Base-by-base conservation (phyloP, 371 early-diverging fungal species). In the Mortierella sp. region DNA sequence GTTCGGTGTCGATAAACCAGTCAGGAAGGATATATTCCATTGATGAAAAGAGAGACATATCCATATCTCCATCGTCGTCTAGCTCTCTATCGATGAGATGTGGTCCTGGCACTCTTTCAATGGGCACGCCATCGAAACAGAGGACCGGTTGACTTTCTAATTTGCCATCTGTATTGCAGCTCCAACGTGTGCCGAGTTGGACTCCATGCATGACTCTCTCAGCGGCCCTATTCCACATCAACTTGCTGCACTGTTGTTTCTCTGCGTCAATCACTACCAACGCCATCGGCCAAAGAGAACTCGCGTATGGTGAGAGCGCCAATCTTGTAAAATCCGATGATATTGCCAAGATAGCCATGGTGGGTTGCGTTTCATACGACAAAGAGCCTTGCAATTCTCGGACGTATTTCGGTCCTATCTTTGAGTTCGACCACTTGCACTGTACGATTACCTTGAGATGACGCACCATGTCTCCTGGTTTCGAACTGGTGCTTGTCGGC, bases 371-470 rank as follows among this genome's bases (percentile, higher is more conserved):
- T 59, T 81, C 81, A 61, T 71, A 81, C 40, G 81, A 81, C 2
- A 81, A 69, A 4, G 76, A 69, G 0, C 81, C 81, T 36, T 81
- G 81, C 9, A 81, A 58, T 64, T 81, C 81, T n/a, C 81, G 75
- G 22, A 81, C 81, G 45, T 33, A 68, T 22, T 72, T 74, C 4
- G 81, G 76, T 10, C 81, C 81, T 16, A 81, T 52, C 62, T 75
- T 81, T 48, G 59, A 3, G 24, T 24, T 28, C 55, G 59, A 62
- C 60, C 7, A 72, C 43, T 81, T 81, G 69, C 81, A 81, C 48
- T 81, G 81, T 16, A 81, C 81, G 53, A 81, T 81, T 50, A 81
- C 81, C 48, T 81, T 81, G 21, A 81, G 69, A 36, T 81, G 81
- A 0, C 81, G 75, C 5, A 81, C 81, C 47, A 50, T 52, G n/a